Base-by-base conservation (phyloP, 1,139 yeast species). In the Pichia sp. region DNA sequence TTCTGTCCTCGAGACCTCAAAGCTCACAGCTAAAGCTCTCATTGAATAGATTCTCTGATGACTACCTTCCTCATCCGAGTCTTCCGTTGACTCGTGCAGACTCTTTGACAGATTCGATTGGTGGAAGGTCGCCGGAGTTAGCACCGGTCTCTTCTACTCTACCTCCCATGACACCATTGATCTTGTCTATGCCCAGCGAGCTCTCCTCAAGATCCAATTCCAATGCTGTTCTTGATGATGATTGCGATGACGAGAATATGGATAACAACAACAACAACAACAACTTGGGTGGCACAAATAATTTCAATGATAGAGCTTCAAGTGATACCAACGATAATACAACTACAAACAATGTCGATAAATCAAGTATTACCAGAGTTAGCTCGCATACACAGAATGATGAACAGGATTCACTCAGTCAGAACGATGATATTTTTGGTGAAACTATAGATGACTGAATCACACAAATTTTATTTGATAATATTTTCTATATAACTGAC, bases 111-210 rank as follows among this genome's bases (percentile, higher is more conserved):
- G 58, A 58, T 48, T 61, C 63, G 7, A 60, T 62, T 5, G 68
- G 66, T 7, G 64, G 65, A 16, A 56, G 60, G 40, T 67, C 70
- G 2, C 70, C 70, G 7, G 65, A 64, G 16, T 60, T 67, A 19
- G 55, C 59, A 16, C 70, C 70, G 1, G 65, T 65, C n/a, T 56
- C 68, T 18, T 36, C 65, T 46, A 55, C 63, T 13, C 47, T 65
- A 37, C 69, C 70, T 0, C 68, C 70, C 28, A 66, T 67, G 69
- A 67, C 70, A 1, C 70, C 70, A 10, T 52, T 67, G 23, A 58
- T 53, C 30, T 54, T 66, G 41, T 61, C 66, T 4, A 55, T 62
- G 25, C 57, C 66, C 2, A 34, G 47, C 2, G 62, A 58, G 18
- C 40, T 55, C 1, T 40, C 50, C 3, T 51, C 44, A 36, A 49